phyloP scores from a whole-genome alignment of 108 stramenopile species.

The Cylindrotheca closterium region DNA sequence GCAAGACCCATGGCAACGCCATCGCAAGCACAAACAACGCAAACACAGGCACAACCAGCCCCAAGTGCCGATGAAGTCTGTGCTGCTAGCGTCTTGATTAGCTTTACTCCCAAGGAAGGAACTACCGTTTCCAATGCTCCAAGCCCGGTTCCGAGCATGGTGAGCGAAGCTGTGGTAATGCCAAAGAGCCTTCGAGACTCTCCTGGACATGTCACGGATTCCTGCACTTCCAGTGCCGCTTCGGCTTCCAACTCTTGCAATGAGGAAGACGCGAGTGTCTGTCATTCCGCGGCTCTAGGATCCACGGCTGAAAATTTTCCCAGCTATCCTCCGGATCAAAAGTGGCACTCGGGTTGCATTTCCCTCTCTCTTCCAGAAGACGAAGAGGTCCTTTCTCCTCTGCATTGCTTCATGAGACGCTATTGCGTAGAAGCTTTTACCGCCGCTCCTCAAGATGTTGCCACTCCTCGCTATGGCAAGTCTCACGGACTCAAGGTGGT shows the following conservation, averaged over 20 bases:
- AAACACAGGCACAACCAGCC: not conserved
- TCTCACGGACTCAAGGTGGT: slow-evolving; percentile 44
- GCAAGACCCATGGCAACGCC: not conserved
- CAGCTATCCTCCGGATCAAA: slow-evolving; percentile 5
- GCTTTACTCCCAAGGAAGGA: slow-evolving; percentile 6
- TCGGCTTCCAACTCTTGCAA: no score
- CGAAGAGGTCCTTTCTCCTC: slow-evolving; percentile 62
- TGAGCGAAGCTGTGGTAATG: not conserved
- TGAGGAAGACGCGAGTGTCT: no score
- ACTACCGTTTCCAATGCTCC: not conserved
- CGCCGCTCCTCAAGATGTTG: slow-evolving; percentile 62
- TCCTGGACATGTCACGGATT: slow-evolving; percentile 17
- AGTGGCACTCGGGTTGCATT: slow-evolving; percentile 16
- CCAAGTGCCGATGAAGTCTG: slow-evolving; percentile 19
- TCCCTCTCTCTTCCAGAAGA: slow-evolving; percentile 64
- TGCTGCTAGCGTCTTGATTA: slow-evolving; percentile 13
- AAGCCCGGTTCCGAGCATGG: not conserved
- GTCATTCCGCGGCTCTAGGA: no score
- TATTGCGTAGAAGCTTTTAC: slow-evolving; percentile 77
- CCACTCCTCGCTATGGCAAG: slow-evolving; percentile 68
- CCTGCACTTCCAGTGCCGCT: slow-evolving; percentile 3
- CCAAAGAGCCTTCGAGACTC: not conserved
- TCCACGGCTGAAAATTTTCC: not conserved
- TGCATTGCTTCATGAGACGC: slow-evolving; percentile 78
- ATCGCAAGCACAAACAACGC: not conserved